Evolutionary conservation across 768 basidiomycete genomes (phyloP).

Genomic region (Lentinula sp.): DNA sequence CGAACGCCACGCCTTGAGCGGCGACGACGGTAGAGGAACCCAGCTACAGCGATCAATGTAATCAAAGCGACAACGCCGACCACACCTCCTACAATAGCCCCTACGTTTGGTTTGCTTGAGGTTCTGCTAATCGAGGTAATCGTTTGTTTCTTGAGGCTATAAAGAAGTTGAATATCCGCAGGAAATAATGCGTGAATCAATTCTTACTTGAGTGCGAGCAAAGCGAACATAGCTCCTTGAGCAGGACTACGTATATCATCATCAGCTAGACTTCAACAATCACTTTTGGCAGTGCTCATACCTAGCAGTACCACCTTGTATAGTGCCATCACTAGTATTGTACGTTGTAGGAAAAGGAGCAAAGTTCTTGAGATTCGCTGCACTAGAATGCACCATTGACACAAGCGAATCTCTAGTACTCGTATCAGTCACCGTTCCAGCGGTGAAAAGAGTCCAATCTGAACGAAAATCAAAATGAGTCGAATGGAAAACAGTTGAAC

Average conservation of each 20-base stretch:
- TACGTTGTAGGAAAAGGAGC: conserved; percentile 5
- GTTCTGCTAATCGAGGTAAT: not conserved
- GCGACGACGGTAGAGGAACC: conserved; percentile 12
- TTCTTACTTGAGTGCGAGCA: conserved; percentile 16
- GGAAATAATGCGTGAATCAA: not conserved
- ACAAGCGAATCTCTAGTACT: not conserved
- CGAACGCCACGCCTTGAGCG: not conserved
- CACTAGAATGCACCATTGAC: conserved; percentile 2
- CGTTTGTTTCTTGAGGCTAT: conserved; percentile 11
- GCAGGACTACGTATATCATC: not conserved
- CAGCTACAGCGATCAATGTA: not conserved
- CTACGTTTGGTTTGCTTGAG: not conserved
- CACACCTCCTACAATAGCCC: conserved; percentile 12
- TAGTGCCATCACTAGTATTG: not conserved
- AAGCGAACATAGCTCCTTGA: conserved; percentile 6
- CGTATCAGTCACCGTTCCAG: not conserved
- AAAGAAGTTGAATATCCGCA: too few relatives aligned
- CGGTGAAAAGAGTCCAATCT: conserved; percentile 7
- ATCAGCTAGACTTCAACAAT: not conserved
- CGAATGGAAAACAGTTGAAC: not conserved
- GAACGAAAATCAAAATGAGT: not conserved
- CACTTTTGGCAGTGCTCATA: not conserved
- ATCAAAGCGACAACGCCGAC: conserved; percentile 5
- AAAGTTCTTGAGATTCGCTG: not conserved
- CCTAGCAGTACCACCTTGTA: not conserved